Evolutionary conservation across 306 rosid genomes (phyloP).

Genomic region (Styphnolobium japonicum): DNA sequence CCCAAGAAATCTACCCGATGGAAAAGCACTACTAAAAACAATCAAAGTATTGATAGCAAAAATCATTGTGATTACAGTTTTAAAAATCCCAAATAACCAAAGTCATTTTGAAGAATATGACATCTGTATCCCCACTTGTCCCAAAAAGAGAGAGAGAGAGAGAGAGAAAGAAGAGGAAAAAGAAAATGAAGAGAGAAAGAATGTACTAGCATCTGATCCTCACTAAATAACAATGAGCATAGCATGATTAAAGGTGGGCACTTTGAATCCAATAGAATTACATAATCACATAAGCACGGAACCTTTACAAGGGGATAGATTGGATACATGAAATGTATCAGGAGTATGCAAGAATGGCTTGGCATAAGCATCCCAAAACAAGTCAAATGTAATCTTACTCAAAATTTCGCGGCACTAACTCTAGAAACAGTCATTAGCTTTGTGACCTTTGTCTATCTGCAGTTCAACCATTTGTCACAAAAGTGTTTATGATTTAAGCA

Average conservation of each 20-base stretch:
- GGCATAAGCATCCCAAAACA: not conserved
- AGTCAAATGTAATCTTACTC: conserved; percentile 15
- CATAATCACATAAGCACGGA: not conserved
- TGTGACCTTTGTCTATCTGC: conserved; percentile 31
- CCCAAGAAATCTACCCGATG: not conserved
- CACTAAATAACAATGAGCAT: not conserved
- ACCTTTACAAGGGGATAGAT: conserved; percentile 25
- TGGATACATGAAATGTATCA: not conserved
- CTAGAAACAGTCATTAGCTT: not conserved
- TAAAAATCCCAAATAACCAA: not conserved
- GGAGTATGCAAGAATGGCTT: not conserved
- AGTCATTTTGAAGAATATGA: not conserved
- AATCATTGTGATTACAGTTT: not conserved
- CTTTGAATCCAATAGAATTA: not conserved
- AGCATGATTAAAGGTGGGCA: conserved; percentile 15
- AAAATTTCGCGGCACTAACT: not conserved
- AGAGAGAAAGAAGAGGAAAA: not conserved
- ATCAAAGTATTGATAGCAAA: not conserved
- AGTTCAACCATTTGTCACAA: not conserved
- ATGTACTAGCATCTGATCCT: conserved; percentile 15
- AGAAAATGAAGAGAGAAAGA: not conserved
- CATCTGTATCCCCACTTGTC: not conserved
- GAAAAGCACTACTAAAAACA: not conserved
- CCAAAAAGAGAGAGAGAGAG: not conserved
- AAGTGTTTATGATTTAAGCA: not conserved